These are phyloP conservation scores for Linnemannia exigua DNA, from an alignment of 192 early-diverging fungal genomes.

Conservation along the genomic window DNA sequence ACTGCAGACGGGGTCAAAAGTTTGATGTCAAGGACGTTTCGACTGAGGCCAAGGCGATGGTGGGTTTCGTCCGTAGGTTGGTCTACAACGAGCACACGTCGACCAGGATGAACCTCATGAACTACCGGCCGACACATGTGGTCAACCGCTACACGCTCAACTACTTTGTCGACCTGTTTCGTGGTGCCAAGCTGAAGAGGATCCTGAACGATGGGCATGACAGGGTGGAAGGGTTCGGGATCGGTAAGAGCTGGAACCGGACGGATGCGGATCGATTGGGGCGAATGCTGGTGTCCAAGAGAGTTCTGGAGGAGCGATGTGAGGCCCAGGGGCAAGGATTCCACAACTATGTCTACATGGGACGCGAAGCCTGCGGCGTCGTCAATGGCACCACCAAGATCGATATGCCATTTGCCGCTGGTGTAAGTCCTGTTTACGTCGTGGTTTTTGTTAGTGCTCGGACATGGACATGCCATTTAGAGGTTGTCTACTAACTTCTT, in stretches of 20 bases:
- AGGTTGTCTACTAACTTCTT: background rate
- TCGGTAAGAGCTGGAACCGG: conserved; percentile 66
- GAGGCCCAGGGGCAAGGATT: conserved; percentile 75
- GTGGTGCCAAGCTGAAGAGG: conserved; percentile 73
- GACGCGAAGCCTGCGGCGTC: conserved; percentile 61
- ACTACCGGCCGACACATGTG: conserved; percentile 21
- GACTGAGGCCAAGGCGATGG: conserved; percentile 43
- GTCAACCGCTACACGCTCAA: conserved; percentile 66
- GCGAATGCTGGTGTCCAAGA: conserved; percentile 72
- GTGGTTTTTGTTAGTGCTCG: background rate
- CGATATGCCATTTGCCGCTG: conserved; percentile 56
- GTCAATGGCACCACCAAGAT: conserved; percentile 63
- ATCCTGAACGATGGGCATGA: conserved; percentile 68
- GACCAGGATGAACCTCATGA: conserved; percentile 34
- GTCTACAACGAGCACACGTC: conserved; percentile 40
- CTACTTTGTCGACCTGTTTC: conserved; percentile 81
- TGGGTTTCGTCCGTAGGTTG: conserved; percentile 34
- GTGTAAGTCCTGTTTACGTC: conserved; percentile 26
- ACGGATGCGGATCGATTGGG: conserved; percentile 81
- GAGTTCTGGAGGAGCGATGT: conserved; percentile 74
- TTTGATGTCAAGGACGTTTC: conserved; percentile 51
- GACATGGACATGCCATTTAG: background rate
- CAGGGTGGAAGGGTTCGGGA: conserved; percentile 65
- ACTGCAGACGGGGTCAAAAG: conserved; percentile 68
- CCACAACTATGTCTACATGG: conserved; percentile 70